Percentiles rank a stretch among this genome's conserved stretches.
phyloP scores from a whole-genome alignment of 306 rosid species.

The Rosa multiflora region DNA sequence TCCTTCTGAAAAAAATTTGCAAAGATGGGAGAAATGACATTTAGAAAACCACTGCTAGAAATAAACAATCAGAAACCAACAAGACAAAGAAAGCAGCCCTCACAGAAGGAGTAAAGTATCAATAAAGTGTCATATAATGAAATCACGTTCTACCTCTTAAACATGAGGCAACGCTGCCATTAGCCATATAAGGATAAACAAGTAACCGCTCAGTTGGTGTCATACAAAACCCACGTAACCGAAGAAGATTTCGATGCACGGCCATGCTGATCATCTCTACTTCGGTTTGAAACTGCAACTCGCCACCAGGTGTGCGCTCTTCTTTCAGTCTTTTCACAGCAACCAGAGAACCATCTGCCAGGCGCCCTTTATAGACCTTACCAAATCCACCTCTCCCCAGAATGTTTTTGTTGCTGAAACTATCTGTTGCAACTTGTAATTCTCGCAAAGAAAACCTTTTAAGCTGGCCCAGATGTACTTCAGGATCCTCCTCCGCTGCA shows the following conservation, averaged over 20 bases:
- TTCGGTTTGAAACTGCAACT: constrained; percentile 99
- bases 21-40: background rate
- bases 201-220: constrained; percentile 97
- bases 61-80: background rate
- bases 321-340: constrained; percentile 96
- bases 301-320: constrained; percentile 99
- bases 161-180: constrained; percentile 98
- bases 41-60: background rate
- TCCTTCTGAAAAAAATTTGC: background rate
- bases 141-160: constrained; percentile 74
- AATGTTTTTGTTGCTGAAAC: constrained; percentile 94
- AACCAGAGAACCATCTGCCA: constrained; percentile 89
- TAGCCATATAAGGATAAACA: constrained; percentile 99
- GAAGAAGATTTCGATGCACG: constrained; percentile 95
- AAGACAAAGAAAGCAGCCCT: background rate
- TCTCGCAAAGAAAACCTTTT: constrained; percentile 94
- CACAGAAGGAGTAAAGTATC: background rate
- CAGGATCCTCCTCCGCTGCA: constrained; percentile 99
- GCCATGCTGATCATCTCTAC: constrained; percentile 99
- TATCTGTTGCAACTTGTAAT: constrained; percentile 93
- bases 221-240: constrained; percentile 96
- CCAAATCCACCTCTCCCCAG: constrained; percentile 98
- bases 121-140: background rate
- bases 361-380: constrained; percentile 95
- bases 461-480: constrained; percentile 98